Evolutionary conservation across 164 flowering plant species (phyloP).

Genomic region (Umbellularia californica): DNA sequence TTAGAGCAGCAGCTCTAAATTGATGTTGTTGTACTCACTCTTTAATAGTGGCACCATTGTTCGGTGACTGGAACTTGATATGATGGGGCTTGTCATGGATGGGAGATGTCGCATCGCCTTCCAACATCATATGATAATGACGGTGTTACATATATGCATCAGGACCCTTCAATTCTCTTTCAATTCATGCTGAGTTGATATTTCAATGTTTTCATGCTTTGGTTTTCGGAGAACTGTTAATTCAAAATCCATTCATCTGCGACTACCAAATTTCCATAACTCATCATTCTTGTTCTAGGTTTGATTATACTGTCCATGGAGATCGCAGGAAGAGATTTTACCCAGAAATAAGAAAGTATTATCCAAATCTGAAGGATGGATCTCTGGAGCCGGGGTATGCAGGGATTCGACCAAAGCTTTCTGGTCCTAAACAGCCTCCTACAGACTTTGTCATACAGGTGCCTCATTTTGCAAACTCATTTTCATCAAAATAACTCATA

Average conservation of each 20-base stretch:
- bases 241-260: not conserved
- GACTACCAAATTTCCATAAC: not conserved
- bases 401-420: conserved; percentile 85
- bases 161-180: too few species aligned
- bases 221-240: not conserved
- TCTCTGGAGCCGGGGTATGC: conserved; percentile 79
- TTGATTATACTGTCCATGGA: conserved; percentile 62
- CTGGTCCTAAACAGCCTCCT: conserved; percentile 61
- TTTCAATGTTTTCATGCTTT: not conserved
- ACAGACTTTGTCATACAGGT: conserved; percentile 89
- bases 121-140: too few species aligned
- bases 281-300: conserved; percentile 37
- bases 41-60: too few species aligned
- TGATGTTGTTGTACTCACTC: too few species aligned
- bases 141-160: too few species aligned
- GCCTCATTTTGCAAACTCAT: not conserved
- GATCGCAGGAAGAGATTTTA: conserved; percentile 57
- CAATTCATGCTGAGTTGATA: too few species aligned
- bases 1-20: too few species aligned
- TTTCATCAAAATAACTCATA: not conserved
- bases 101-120: too few species aligned
- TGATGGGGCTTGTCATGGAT: too few species aligned
- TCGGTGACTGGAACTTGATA: too few species aligned
- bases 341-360: conserved; percentile 75
- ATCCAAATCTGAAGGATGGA: conserved; percentile 67